phyloP scores from a whole-genome alignment of 768 basidiomycete genomes.

The Collybiopsis luxurians region DNA sequence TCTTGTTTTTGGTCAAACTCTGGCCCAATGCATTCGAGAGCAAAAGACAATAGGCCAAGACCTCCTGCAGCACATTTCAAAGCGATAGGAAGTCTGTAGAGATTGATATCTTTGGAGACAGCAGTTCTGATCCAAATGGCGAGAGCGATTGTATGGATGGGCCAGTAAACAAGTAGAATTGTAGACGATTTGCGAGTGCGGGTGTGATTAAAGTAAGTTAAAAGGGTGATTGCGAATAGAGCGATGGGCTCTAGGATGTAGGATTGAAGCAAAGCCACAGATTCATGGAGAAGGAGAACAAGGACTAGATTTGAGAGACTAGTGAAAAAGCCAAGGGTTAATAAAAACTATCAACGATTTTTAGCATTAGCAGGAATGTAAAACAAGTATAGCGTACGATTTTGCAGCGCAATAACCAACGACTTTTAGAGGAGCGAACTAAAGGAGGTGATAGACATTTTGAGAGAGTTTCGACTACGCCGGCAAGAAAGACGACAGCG shows the following conservation, averaged over 20 bases:
- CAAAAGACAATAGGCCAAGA: slow-evolving; percentile 54
- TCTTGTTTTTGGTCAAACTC: slow-evolving; percentile 38
- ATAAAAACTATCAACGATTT: slow-evolving; percentile 38
- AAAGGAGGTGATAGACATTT: slow-evolving; percentile 22
- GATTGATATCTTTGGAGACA: slow-evolving; percentile 25
- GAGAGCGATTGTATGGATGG: slow-evolving; percentile 50
- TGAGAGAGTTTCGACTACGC: slow-evolving; percentile 33
- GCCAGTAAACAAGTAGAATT: slow-evolving; percentile 80
- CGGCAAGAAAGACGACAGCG: slow-evolving; percentile 39
- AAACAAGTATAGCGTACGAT: slow-evolving; percentile 66
- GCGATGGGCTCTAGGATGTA: slow-evolving; percentile 60
- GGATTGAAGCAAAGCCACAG: slow-evolving; percentile 43
- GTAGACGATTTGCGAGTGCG: slow-evolving; percentile 70
- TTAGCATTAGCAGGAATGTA: no score
- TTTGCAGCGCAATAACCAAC: slow-evolving; percentile 55
- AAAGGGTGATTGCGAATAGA: slow-evolving; percentile 40
- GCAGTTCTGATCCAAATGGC: slow-evolving; percentile 62
- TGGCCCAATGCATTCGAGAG: slow-evolving; percentile 68
- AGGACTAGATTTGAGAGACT: slow-evolving; percentile 44
- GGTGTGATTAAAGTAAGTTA: slow-evolving; percentile 70
- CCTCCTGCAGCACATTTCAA: slow-evolving; percentile 41
- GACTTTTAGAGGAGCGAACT: slow-evolving; percentile 44
- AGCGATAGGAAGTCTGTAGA: slow-evolving; percentile 33
- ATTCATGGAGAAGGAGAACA: slow-evolving; percentile 30
- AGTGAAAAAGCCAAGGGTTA: slow-evolving; percentile 41